Conservation (phyloP, 1,284 basidiomycete genomes). For the Boletellus deceptivus region DNA sequence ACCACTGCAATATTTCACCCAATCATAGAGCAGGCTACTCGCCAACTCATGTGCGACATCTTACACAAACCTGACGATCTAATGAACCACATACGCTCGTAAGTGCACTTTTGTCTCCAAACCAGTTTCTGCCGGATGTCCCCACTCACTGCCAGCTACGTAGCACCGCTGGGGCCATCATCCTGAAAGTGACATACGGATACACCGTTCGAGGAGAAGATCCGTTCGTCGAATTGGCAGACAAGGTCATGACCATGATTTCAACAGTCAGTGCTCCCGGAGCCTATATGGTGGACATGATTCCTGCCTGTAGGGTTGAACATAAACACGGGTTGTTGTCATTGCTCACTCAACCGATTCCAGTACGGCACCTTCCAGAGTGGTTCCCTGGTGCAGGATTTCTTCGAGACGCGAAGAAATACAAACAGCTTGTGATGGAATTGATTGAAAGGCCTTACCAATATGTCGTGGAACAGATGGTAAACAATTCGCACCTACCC, state of each 20-base stretch:
- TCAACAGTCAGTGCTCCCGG: slow-evolving; percentile 17
- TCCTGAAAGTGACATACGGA: slow-evolving; percentile 24
- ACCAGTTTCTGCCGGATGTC: background rate
- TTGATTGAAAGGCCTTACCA: slow-evolving; percentile 38
- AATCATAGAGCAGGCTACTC: slow-evolving; percentile 24
- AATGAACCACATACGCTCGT: slow-evolving; percentile 21
- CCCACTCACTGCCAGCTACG: too few relatives aligned
- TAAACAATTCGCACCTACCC: slow-evolving; percentile 6
- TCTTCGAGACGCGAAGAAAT: slow-evolving; percentile 39
- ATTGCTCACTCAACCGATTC: background rate
- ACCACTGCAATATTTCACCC: slow-evolving; percentile 14
- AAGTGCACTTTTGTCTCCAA: slow-evolving; percentile 11
- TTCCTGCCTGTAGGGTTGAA: slow-evolving; percentile 26
- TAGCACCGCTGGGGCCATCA: slow-evolving; percentile 15
- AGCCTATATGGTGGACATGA: slow-evolving; percentile 30
- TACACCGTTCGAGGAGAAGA: slow-evolving; percentile 26
- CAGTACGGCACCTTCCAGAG: slow-evolving; percentile 44
- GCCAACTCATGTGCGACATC: slow-evolving; percentile 25
- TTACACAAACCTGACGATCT: slow-evolving; percentile 17
- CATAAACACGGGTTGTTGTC: background rate
- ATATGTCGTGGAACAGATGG: slow-evolving; percentile 42
- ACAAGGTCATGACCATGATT: slow-evolving; percentile 18
- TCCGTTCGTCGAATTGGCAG: slow-evolving; percentile 26
- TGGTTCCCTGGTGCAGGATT: slow-evolving; percentile 52
- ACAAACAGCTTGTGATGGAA: slow-evolving; percentile 31